Evolutionary conservation across 192 early-diverging fungal genomes (phyloP).

Genomic region (Coemansia furcata): DNA sequence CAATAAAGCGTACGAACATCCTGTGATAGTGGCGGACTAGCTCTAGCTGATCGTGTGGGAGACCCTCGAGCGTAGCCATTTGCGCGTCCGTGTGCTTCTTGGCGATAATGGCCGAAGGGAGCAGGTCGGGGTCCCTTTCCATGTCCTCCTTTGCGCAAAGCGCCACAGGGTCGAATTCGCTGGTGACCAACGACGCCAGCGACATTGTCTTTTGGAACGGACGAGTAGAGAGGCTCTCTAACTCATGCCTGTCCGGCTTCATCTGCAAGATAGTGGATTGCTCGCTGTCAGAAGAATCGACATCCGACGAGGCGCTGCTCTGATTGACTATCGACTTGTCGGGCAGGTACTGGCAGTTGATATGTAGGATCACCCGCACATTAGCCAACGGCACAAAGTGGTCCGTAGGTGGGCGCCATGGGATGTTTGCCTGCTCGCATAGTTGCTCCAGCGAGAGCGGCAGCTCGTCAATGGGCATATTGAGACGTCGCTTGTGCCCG

Average conservation of each 20-base stretch:
- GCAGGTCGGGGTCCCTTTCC: conserved; percentile 4
- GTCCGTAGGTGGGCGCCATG: conserved; percentile 46
- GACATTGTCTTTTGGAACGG: conserved; percentile 52
- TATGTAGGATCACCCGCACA: conserved; percentile 48
- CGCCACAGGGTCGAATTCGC: conserved; percentile 21
- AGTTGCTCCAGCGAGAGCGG: conserved; percentile 44
- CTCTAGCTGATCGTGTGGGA: conserved; percentile 47
- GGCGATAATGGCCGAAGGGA: conserved; percentile 38
- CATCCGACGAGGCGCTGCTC: conserved; percentile 2
- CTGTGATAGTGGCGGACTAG: conserved; percentile 46
- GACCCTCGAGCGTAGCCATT: conserved; percentile 39
- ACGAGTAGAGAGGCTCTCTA: conserved; percentile 25
- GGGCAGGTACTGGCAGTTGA: conserved; percentile 48
- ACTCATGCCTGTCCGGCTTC: conserved; percentile 36
- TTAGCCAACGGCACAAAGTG: conserved; percentile 47
- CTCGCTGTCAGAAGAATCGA: conserved; percentile 9
- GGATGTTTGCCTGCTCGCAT: conserved; percentile 43
- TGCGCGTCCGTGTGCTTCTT: conserved; percentile 41
- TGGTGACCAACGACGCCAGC: conserved; percentile 37
- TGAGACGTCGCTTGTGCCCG: conserved; percentile 32
- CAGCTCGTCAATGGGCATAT: conserved; percentile 44
- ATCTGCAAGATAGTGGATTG: conserved; percentile 12
- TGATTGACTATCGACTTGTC: conserved; percentile 6
- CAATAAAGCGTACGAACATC: conserved; percentile 44
- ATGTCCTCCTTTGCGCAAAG: neutral